phyloP scores from a whole-genome alignment of 1,284 basidiomycete species.

The Melampsora medusae region DNA sequence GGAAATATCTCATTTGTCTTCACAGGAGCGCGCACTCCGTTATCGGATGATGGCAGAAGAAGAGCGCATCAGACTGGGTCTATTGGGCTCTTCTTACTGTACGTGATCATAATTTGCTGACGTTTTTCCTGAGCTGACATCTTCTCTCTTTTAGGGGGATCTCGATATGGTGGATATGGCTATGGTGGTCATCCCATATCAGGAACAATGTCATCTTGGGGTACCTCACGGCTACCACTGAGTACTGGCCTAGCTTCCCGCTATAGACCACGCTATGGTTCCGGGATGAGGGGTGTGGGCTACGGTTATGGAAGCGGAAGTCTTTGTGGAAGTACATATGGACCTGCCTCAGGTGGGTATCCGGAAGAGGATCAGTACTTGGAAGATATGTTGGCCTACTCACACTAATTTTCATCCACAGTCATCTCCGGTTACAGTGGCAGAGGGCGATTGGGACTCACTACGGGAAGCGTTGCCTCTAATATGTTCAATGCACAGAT shows the following conservation, averaged over 20 bases:
- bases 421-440: neutral
- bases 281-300: neutral
- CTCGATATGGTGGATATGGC: slow-evolving; percentile 28
- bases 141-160: slow-evolving; percentile 16
- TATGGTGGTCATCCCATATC: slow-evolving; percentile 22
- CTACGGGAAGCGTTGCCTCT: neutral
- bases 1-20: neutral
- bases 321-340: neutral
- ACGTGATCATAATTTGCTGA: neutral
- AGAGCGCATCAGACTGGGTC: slow-evolving; percentile 37
- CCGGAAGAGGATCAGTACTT: neutral
- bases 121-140: neutral
- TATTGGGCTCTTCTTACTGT: slow-evolving; percentile 27
- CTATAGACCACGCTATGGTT: slow-evolving; percentile 28
- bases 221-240: slow-evolving; percentile 30
- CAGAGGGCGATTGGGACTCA: neutral
- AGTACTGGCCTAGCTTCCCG: slow-evolving; percentile 17
- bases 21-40: slow-evolving; percentile 28
- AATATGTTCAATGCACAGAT: slow-evolving; percentile 15
- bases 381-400: slow-evolving; percentile 1
- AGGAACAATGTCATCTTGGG: slow-evolving; percentile 18
- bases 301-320: slow-evolving; percentile 3
- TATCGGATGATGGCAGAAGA: slow-evolving; percentile 39
- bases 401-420: neutral
- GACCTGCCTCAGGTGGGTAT: neutral